A percentile compares a stretch with the other conserved stretches of the same genome.
Conservation (phyloP, 176 grass and related monocot species). For the Oryza glumipatula region DNA sequence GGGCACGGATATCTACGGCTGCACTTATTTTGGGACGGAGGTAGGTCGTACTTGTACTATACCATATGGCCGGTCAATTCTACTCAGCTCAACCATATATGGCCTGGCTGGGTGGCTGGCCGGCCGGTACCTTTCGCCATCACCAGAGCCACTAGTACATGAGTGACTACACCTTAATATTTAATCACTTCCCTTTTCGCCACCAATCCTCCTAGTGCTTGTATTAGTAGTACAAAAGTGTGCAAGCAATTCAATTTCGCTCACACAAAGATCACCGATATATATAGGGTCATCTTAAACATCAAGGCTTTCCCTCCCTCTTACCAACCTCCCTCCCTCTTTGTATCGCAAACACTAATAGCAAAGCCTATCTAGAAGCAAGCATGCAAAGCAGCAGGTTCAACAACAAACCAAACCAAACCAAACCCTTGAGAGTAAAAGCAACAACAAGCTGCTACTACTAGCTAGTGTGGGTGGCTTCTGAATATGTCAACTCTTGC, state of each 20-base stretch:
- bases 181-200: not conserved
- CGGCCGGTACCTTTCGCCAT: too few relatives aligned
- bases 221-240: not conserved
- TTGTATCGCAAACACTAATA: not conserved
- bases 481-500: not conserved
- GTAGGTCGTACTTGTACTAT: too few relatives aligned
- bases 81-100: not conserved
- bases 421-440: not conserved
- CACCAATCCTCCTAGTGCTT: not conserved
- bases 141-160: too few relatives aligned
- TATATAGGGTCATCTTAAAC: not conserved
- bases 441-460: not conserved
- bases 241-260: too few relatives aligned
- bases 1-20: too few relatives aligned
- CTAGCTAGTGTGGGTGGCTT: not conserved
- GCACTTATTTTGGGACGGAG: too few relatives aligned
- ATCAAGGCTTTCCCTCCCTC: not conserved
- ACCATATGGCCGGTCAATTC: not conserved
- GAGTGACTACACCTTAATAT: too few relatives aligned
- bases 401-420: conserved; percentile 12
- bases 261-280: not conserved
- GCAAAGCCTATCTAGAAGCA: not conserved
- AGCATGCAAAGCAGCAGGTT: not conserved
- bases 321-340: not conserved
- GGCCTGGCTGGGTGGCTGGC: not conserved